Conservation (phyloP, 768 basidiomycete genomes). For the Russula olivacea region DNA sequence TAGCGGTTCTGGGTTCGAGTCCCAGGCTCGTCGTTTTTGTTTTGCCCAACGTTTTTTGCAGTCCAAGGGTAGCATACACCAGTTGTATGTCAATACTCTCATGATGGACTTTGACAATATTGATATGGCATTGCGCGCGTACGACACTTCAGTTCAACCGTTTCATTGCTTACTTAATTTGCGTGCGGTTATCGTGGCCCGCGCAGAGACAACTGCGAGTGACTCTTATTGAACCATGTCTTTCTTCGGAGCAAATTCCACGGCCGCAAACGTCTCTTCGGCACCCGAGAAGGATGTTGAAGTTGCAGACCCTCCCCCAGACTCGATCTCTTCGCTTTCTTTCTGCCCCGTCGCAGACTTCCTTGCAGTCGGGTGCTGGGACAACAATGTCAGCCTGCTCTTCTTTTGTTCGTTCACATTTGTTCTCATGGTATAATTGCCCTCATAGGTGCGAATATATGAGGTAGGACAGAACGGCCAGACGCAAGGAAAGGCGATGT, state of each 20-base stretch:
- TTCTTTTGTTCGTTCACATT: neutral
- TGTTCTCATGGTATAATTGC: neutral
- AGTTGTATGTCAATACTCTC: neutral
- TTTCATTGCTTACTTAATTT: conserved; percentile 26
- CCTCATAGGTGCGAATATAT: conserved; percentile 76
- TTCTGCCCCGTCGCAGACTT: conserved; percentile 86
- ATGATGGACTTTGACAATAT: neutral
- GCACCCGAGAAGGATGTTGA: conserved; percentile 72
- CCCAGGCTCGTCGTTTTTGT: conserved; percentile 48
- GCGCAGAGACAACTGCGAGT: neutral
- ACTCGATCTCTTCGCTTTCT: conserved; percentile 79
- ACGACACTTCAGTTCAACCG: no score
- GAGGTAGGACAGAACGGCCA: conserved; percentile 78
- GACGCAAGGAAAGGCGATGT: conserved; percentile 86
- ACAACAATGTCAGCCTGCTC: conserved; percentile 63
- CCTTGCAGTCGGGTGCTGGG: conserved; percentile 91
- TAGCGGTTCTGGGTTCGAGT: conserved; percentile 60
- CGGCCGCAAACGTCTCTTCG: conserved; percentile 34
- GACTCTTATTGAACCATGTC: conserved; percentile 31
- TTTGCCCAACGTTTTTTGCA: conserved; percentile 23
- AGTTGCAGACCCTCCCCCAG: conserved; percentile 71
- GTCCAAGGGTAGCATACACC: neutral
- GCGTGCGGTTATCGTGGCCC: neutral
- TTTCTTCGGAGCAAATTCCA: conserved; percentile 37
- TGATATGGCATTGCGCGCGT: neutral